A percentile compares a stretch with the other conserved stretches of the same genome.
These are phyloP conservation scores for Mycena olivaceomarginata DNA, from an alignment of 768 basidiomycete species.

Conservation along the genomic window DNA sequence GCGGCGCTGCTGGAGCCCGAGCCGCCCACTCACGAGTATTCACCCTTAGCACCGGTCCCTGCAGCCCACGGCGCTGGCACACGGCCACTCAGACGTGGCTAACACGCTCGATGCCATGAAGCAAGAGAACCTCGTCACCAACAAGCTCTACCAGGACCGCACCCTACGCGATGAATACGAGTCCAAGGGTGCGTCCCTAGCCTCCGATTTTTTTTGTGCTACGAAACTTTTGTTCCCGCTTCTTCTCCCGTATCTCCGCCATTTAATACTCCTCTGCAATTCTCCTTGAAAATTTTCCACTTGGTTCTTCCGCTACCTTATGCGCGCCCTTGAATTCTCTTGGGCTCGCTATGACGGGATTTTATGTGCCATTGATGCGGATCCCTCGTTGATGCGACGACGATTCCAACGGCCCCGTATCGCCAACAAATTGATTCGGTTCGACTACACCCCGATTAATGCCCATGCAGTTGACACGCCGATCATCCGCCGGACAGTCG, in stretches of 20 bases:
- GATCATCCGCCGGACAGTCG: conserved; percentile 92
- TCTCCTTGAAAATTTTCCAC: too few relatives aligned
- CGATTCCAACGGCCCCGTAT: too few relatives aligned
- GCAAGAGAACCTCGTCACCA: conserved; percentile 84
- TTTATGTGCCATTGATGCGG: too few relatives aligned
- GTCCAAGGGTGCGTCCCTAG: conserved; percentile 79
- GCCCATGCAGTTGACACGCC: conserved; percentile 78
- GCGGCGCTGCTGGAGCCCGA: conserved; percentile 6
- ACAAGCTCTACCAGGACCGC: conserved; percentile 81
- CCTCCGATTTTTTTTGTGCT: not conserved
- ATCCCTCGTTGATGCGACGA: too few relatives aligned
- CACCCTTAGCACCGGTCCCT: conserved; percentile 71
- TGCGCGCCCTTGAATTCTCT: too few relatives aligned
- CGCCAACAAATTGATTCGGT: too few relatives aligned
- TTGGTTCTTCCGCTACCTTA: too few relatives aligned
- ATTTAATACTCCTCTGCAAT: too few relatives aligned
- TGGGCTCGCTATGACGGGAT: too few relatives aligned
- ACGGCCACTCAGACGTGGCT: conserved; percentile 69
- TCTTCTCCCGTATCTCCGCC: too few relatives aligned
- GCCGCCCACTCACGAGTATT: conserved; percentile 7
- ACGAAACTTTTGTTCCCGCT: too few relatives aligned
- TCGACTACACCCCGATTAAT: too few relatives aligned
- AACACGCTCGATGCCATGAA: conserved; percentile 90
- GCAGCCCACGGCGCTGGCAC: conserved; percentile 69
- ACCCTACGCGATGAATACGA: conserved; percentile 94